phyloP scores from a whole-genome alignment of 2,329 filamentous ascomycete genomes.

The Aotearoamyces nothofagi region DNA sequence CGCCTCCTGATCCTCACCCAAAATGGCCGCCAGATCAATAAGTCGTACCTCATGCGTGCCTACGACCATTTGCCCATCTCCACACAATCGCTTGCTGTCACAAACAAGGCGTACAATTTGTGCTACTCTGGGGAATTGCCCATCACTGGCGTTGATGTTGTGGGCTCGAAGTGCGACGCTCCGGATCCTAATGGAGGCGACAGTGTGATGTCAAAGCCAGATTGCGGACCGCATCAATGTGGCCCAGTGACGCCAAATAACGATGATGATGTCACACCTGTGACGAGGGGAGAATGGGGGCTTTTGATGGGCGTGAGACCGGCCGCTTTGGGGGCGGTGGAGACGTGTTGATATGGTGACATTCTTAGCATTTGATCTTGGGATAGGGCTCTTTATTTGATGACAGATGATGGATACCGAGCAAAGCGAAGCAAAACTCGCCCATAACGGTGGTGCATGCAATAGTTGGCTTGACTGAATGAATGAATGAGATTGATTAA shows the following conservation, averaged over 20 bases:
- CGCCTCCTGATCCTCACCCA: conserved; percentile 40
- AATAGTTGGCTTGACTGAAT: no score
- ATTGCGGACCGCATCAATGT: conserved; percentile 17
- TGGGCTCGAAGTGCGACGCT: no score
- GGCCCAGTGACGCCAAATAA: conserved; percentile 33
- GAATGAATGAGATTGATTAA: no score
- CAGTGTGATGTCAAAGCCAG: conserved; percentile 28
- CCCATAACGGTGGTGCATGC: no score
- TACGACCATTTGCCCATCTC: conserved; percentile 43
- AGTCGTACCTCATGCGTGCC: conserved; percentile 33
- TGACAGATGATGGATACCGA: no score
- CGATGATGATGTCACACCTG: conserved; percentile 46
- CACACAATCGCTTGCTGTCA: conserved; percentile 32
- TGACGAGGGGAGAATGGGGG: conserved; percentile 47
- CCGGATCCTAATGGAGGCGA: no score
- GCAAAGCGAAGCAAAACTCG: no score
- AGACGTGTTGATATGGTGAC: conserved; percentile 30
- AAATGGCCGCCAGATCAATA: conserved; percentile 31
- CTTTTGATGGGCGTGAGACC: conserved; percentile 35
- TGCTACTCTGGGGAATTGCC: no score
- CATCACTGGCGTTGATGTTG: no score
- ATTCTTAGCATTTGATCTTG: conserved; percentile 1
- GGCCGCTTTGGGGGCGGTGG: conserved; percentile 32
- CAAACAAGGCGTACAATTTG: conserved; percentile 38
- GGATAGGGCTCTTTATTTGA: no score